Base-by-base conservation (phyloP, 1,284 basidiomycete species). In the Heterobasidion annosum region DNA sequence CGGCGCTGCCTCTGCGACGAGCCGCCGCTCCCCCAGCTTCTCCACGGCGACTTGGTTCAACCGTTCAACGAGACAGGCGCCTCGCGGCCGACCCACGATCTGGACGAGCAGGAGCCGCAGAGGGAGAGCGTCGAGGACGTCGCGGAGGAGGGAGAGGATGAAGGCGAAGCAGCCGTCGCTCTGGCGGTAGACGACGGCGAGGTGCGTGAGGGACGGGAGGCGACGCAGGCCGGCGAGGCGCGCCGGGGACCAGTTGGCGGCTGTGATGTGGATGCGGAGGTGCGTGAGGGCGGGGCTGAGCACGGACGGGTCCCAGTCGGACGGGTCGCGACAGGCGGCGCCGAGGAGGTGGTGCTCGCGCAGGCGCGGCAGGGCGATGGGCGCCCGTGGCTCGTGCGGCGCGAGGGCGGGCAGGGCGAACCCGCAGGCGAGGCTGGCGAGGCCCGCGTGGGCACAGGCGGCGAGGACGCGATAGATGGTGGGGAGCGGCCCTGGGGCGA, bases 341-440 rank as follows among this genome's bases (percentile, higher is more conserved):
- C 69, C 69, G 46, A 70, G 63, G 16, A 73, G 62, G 58, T 74
- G 71, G 51, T 71, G 68, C 57, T 72, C 72, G 50, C 58, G 62
- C 8, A 66, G 65, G 33, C n/a, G 51, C 46, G 50, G 63, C 55
- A n/a, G 63, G 58, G 51, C 63, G 65, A 40, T 63, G 34, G 47
- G 63, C 53, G 15, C 25, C 25, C 25, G 25, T 25, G 25, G 25
- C 25, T 25, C 25, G 50, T 49, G 50, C 52, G 42, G 50, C 60
- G 50, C 61, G 58, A 69, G 69, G 2, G 63, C 59, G 1, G 67
- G 63, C 1, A 70, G 61, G 18, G 69, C 65, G 62, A 73, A 71
- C 25, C 70, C 69, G 59, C 70, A 73, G 1, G 71, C 69, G n/a
- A 73, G 63, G 58, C 67, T 70, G 42, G 61, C 59, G 8, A 71